Evolutionary conservation across 1,284 basidiomycete genomes (phyloP), one percentile per base, ranked within the genome.

Genomic region (Heterobasidion parviporum): DNA sequence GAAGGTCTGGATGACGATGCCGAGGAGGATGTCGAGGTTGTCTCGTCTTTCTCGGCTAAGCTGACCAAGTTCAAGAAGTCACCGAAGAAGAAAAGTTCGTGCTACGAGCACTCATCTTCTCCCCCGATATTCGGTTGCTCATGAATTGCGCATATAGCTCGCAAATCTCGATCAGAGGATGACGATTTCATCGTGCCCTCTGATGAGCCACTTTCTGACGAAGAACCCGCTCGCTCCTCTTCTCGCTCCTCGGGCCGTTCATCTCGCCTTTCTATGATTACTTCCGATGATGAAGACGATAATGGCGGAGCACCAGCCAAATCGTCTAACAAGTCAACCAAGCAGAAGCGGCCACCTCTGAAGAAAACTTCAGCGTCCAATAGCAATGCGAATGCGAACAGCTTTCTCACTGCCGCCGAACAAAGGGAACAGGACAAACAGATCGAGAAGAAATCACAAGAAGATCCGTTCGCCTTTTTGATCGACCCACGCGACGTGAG

Each of bases 381-480:
- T 64, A 50, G 66, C 7, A 36, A 60, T 34, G 58, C 61, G 70
- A 32, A 57, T 65, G 63, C 60, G 62, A 70, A 68, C 43, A 65
- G 76, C 8, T 89, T 96, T 69, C 76, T 95, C 60, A 97, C 95
- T 15, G 86, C 87, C 9, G 94, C 95, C 0, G 94, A 98, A 68
- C 82, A 82, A 60, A 81, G 89, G 7, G 80, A 83, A 55, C 80
- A 87, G 62, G 79, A 82, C 35, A 88, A 85, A 64, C 94, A 94
- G 68, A 81, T 82, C 20, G 87, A 89, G 60, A 94, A 94, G 75
- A 87, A 91, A 64, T 78, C 85, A 1, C 73, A 80, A 8, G 94
- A 98, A 58, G 81, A 86, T 60, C 83, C 91, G 2, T 99, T 90
- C 70, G 71, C 79, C 52, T 99, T 99, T 74, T 75, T 99, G 46